Evolutionary conservation across 1,284 basidiomycete species (phyloP).

Genomic region (Coniferiporia sulphurascens): DNA sequence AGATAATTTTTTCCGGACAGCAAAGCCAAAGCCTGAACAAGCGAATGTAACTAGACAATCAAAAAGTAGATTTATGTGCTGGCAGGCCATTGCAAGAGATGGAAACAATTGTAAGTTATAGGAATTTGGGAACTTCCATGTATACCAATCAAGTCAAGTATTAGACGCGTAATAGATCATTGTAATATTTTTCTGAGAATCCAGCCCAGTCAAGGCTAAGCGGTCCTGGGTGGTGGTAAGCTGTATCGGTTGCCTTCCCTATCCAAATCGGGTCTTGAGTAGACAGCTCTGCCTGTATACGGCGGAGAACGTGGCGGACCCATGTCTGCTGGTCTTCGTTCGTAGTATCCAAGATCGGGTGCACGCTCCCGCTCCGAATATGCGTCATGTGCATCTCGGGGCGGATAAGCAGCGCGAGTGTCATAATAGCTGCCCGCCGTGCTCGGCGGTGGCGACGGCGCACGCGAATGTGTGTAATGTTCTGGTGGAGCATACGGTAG

Average conservation of each 20-base stretch:
- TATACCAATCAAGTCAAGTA: background rate
- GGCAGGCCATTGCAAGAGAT: background rate
- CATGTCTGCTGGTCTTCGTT: constrained; percentile 10
- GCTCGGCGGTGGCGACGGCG: constrained; percentile 8
- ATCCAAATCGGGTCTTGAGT: constrained; percentile 14
- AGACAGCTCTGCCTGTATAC: constrained; percentile 11
- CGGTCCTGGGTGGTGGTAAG: constrained; percentile 15
- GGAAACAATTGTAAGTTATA: background rate
- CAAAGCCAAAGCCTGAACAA: too few relatives aligned
- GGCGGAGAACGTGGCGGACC: constrained; percentile 8
- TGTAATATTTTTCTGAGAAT: background rate
- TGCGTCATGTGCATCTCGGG: background rate
- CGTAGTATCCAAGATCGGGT: constrained; percentile 11
- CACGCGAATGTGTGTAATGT: background rate
- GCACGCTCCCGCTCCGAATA: constrained; percentile 5
- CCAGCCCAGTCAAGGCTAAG: background rate
- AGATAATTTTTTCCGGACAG: too few relatives aligned
- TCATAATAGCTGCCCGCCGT: constrained; percentile 6
- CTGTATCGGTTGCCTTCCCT: constrained; percentile 10
- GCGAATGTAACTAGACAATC: background rate
- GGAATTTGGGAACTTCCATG: background rate
- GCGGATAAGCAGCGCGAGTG: background rate
- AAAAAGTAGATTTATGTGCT: background rate
- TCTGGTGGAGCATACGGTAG: background rate
- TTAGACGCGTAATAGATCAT: background rate